Evolutionary conservation across 345 rosid species (phyloP).

Genomic region (Acer campestre): DNA sequence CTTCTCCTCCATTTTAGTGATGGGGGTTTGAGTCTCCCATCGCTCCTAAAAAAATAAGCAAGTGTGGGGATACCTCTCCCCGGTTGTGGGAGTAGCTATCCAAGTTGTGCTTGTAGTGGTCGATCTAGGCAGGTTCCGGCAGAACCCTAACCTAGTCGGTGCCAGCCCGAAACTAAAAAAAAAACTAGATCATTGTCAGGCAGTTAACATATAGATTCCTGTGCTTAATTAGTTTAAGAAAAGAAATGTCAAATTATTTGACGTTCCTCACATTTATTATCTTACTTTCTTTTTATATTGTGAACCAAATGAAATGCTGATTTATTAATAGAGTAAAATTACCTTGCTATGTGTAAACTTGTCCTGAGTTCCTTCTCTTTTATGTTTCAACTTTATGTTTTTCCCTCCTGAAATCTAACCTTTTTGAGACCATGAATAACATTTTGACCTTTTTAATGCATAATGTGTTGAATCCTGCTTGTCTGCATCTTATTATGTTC

Average conservation of each 20-base stretch:
- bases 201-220: background rate
- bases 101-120: background rate
- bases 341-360: background rate
- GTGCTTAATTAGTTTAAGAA: background rate
- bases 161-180: background rate
- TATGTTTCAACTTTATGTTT: background rate
- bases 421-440: background rate
- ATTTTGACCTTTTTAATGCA: background rate
- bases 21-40: no score
- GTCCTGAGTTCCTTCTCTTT: background rate
- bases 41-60: background rate
- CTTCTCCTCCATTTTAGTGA: background rate
- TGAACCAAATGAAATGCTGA: background rate
- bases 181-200: background rate
- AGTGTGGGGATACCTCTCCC: background rate
- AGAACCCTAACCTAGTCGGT: background rate
- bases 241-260: background rate
- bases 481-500: background rate
- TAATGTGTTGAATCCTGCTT: background rate
- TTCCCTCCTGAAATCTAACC: background rate
- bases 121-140: background rate
- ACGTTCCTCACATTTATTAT: background rate
- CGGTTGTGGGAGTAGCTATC: background rate
- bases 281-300: background rate
- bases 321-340: background rate